Conservation (phyloP, 2,329 filamentous ascomycete genomes). For the Aureobasidium zeae region DNA sequence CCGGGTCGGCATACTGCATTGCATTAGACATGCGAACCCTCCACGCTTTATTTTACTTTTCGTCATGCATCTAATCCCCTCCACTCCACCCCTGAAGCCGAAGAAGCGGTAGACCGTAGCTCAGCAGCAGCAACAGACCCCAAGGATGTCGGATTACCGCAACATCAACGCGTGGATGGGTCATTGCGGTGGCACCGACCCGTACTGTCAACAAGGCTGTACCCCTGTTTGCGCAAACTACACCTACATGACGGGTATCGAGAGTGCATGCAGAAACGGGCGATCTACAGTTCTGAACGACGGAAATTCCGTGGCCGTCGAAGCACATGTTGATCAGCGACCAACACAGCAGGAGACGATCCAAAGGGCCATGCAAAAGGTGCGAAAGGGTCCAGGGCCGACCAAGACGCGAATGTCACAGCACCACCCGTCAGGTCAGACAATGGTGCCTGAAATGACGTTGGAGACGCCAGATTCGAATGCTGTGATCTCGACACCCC, state of each 20-base stretch:
- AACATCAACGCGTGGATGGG: conserved; percentile 1
- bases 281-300: neutral
- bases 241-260: conserved; percentile 1
- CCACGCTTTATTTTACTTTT: no score
- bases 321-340: neutral
- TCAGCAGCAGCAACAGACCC: no score
- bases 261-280: neutral
- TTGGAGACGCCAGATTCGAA: no score
- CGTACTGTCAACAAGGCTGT: neutral
- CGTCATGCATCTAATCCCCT: no score
- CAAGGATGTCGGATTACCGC: no score
- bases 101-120: no score
- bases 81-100: no score
- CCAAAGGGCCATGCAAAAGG: neutral
- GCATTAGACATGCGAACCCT: no score
- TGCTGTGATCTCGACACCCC: no score
- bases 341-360: neutral
- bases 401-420: neutral
- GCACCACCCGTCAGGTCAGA: no score
- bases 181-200: neutral
- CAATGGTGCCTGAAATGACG: no score
- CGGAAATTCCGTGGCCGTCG: neutral
- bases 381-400: neutral
- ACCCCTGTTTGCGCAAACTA: neutral
- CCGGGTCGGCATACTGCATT: no score